Percentiles rank a stretch among this genome's conserved stretches.
Conservation (phyloP, 768 basidiomycete genomes). For the Suillus fuscotomentosus region DNA sequence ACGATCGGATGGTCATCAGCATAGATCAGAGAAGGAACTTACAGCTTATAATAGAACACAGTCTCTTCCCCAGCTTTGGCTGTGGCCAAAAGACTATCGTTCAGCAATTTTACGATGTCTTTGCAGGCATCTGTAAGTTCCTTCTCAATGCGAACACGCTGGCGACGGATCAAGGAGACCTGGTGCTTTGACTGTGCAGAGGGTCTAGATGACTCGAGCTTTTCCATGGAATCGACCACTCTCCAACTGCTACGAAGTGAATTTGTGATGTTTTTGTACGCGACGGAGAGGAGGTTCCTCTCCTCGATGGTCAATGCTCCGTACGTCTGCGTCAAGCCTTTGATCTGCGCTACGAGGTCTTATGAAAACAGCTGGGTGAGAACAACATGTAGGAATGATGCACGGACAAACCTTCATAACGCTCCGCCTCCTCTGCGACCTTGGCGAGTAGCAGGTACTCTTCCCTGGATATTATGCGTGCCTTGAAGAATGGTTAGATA, state of each 20-base stretch:
- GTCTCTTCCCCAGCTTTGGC: constrained; percentile 78
- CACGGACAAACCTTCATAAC: constrained; percentile 68
- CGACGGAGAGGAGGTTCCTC: constrained; percentile 84
- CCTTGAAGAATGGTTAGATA: constrained; percentile 18
- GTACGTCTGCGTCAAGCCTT: constrained; percentile 64
- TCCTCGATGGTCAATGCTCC: constrained; percentile 79
- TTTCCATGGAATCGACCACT: constrained; percentile 73
- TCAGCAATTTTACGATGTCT: constrained; percentile 72
- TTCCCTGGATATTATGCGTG: constrained; percentile 32
- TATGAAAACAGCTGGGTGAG: constrained; percentile 16
- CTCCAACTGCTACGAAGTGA: constrained; percentile 84
- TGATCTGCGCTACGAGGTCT: constrained; percentile 82
- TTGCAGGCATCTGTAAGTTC: constrained; percentile 78
- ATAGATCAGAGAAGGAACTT: constrained; percentile 22
- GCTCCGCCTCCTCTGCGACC: constrained; percentile 85
- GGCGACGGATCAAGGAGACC: constrained; percentile 63
- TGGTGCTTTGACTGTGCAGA: constrained; percentile 37
- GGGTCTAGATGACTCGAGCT: constrained; percentile 44
- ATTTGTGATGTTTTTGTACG: constrained; percentile 90
- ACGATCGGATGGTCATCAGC: constrained; percentile 10
- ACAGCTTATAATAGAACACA: constrained; percentile 92
- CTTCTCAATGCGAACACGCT: constrained; percentile 73
- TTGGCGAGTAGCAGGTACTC: constrained; percentile 67
- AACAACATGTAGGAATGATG: not conserved
- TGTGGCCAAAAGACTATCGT: constrained; percentile 53